A percentile compares a stretch with the other conserved stretches of the same genome.
These are phyloP conservation scores for Aspergillus nanangensis DNA, from an alignment of 495 filamentous ascomycete genomes.

Conservation along the genomic window DNA sequence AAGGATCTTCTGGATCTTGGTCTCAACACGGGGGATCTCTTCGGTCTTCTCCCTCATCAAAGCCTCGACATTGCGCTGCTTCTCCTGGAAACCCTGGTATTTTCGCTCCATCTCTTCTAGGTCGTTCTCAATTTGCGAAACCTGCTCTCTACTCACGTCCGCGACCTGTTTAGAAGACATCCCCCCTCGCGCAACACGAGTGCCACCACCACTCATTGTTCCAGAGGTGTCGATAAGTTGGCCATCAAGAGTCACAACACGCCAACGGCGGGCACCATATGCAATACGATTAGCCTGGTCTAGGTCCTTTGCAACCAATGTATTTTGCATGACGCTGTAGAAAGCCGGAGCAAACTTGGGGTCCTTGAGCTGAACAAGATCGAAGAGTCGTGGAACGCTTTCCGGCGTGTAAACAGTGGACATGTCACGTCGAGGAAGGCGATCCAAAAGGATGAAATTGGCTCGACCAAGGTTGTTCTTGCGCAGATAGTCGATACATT, in stretches of 20 bases:
- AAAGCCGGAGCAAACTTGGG: constrained; percentile 87
- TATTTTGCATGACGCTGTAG: constrained; percentile 89
- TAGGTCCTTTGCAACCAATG: constrained; percentile 86
- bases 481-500: constrained; percentile 94
- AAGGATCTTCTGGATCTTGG: constrained; percentile 84
- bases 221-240: constrained; percentile 95
- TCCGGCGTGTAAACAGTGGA: constrained; percentile 81
- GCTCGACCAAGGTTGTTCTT: constrained; percentile 98
- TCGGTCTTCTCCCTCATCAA: constrained; percentile 69
- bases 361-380: constrained; percentile 85
- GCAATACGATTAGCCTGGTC: constrained; percentile 94
- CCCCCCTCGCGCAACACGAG: constrained; percentile 75
- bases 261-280: constrained; percentile 87
- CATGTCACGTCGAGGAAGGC: constrained; percentile 71
- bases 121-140: constrained; percentile 78
- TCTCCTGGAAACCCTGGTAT: constrained; percentile 74
- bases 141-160: constrained; percentile 81
- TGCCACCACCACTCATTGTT: constrained; percentile 97
- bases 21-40: constrained; percentile 79
- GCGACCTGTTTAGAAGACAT: constrained; percentile 95
- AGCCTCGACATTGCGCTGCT: constrained; percentile 71
- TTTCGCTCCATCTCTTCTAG: constrained; percentile 78
- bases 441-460: constrained; percentile 93
- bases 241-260: constrained; percentile 91
- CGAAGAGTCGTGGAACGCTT: constrained; percentile 85